Conservation (phyloP, 2,329 filamentous ascomycete genomes). For the Alternaria conjuncta region DNA sequence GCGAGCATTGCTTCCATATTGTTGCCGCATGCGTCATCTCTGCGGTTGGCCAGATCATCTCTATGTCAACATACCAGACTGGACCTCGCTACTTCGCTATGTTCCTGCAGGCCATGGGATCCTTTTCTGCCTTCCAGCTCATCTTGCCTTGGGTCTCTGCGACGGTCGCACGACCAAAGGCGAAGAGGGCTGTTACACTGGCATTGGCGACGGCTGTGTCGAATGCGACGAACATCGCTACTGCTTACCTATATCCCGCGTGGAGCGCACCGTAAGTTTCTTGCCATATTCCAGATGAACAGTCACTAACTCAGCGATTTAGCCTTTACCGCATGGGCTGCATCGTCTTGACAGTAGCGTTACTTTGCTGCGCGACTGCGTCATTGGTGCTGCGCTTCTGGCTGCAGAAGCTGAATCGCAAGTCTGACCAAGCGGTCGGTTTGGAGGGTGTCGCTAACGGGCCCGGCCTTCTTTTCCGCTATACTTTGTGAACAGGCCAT, state of each 20-base stretch:
- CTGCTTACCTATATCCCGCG: slow-evolving; percentile 27
- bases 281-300: not conserved
- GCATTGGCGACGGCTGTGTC: slow-evolving; percentile 43
- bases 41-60: slow-evolving; percentile 33
- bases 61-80: slow-evolving; percentile 57
- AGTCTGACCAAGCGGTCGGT: slow-evolving; percentile 16
- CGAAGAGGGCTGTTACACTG: slow-evolving; percentile 41
- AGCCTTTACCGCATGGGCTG: slow-evolving; percentile 31
- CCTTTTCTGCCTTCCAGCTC: slow-evolving; percentile 36
- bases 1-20: slow-evolving; percentile 60
- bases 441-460: slow-evolving; percentile 23
- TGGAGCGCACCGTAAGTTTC: slow-evolving; percentile 23
- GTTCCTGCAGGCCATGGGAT: slow-evolving; percentile 54
- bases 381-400: slow-evolving; percentile 22
- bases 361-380: slow-evolving; percentile 20
- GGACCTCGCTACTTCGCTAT: slow-evolving; percentile 67
- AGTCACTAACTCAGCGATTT: rapidly evolving
- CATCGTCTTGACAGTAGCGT: slow-evolving; percentile 25
- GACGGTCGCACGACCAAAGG: slow-evolving; percentile 41
- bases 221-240: slow-evolving; percentile 47
- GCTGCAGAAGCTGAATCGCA: slow-evolving; percentile 22
- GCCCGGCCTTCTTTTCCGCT: slow-evolving; percentile 17
- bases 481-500: not conserved
- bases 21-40: slow-evolving; percentile 23
- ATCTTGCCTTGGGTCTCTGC: slow-evolving; percentile 45